phyloP scores from a whole-genome alignment of 192 early-diverging fungal species.

The Backusella liffmaniae region DNA sequence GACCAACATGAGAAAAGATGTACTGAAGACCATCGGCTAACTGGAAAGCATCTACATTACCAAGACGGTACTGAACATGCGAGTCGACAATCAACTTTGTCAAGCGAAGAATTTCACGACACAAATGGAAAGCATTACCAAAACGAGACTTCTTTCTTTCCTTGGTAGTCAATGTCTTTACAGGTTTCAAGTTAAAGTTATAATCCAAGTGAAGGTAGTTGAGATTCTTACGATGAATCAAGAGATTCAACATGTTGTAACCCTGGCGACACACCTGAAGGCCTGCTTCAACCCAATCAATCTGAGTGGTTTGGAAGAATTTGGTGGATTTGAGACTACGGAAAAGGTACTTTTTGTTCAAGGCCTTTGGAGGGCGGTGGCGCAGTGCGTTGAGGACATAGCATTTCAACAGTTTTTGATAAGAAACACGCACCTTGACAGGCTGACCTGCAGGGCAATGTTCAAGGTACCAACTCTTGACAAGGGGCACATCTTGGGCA shows the following conservation, averaged over 20 bases:
- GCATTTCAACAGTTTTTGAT: constrained; percentile 97
- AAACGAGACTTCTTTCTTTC: constrained; percentile 99
- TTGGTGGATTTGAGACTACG: constrained; percentile 94
- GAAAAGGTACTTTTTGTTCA: constrained; percentile 94
- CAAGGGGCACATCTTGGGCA: constrained; percentile 90
- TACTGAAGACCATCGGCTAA: constrained; percentile 99
- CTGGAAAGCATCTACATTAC: constrained; percentile 99
- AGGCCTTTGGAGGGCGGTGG: constrained; percentile 81
- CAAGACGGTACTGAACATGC: constrained; percentile 97
- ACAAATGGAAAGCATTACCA: constrained; percentile 96
- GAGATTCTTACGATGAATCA: constrained; percentile 98
- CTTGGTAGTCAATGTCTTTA: constrained; percentile 98
- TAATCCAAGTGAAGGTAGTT: constrained; percentile 99
- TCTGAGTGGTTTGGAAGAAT: constrained; percentile 97
- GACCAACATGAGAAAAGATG: constrained; percentile 97
- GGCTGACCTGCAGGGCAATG: constrained; percentile 91
- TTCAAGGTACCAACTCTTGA: constrained; percentile 98
- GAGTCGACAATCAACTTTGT: constrained; percentile 97
- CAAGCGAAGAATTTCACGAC: constrained; percentile 93
- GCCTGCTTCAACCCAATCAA: constrained; percentile 99
- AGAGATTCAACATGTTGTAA: constrained; percentile 98
- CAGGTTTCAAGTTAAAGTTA: constrained; percentile 99
- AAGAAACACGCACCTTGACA: constrained; percentile 97
- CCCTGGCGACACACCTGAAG: constrained; percentile 98
- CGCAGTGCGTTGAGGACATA: constrained; percentile 93